A percentile compares a stretch with the other conserved stretches of the same genome.
Conservation (phyloP, 2,329 filamentous ascomycete genomes). For the Falciphora oryzae region DNA sequence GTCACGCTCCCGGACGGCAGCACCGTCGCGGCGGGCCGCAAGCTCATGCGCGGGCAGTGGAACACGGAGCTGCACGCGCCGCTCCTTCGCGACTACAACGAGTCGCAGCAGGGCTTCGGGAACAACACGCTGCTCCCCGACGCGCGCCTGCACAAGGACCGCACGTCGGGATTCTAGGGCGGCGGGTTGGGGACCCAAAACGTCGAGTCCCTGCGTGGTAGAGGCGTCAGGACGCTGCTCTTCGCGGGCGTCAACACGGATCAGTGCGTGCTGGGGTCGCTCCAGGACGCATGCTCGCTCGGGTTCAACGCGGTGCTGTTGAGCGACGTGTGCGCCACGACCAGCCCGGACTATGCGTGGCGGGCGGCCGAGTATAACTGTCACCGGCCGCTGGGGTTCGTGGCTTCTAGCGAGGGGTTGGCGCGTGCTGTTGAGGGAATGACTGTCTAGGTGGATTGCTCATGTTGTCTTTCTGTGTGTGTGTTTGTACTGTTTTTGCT, state of each 20-base stretch:
- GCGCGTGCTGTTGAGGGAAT: background rate
- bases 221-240: slow-evolving; percentile 41
- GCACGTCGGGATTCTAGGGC: slow-evolving; percentile 51
- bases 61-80: slow-evolving; percentile 32
- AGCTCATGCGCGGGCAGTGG: slow-evolving; percentile 49
- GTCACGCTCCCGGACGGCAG: background rate
- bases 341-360: slow-evolving; percentile 25
- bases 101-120: too few species aligned
- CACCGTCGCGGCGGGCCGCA: slow-evolving; percentile 24
- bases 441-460: background rate
- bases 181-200: slow-evolving; percentile 29
- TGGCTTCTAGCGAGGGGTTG: background rate
- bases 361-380: slow-evolving; percentile 2
- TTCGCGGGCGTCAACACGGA: slow-evolving; percentile 58
- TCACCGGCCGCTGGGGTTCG: background rate
- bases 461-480: too few species aligned
- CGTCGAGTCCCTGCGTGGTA: slow-evolving; percentile 30
- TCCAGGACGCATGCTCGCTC: slow-evolving; percentile 48
- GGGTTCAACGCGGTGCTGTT: slow-evolving; percentile 52
- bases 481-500: too few species aligned
- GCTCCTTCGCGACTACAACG: too few species aligned
- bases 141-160: slow-evolving; percentile 49
- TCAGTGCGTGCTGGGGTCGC: slow-evolving; percentile 52
- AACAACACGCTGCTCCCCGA: slow-evolving; percentile 27
- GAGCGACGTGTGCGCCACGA: slow-evolving; percentile 49